These are phyloP conservation scores for Dichomitus squalens DNA, from an alignment of 1,284 basidiomycete genomes.

Conservation along the genomic window DNA sequence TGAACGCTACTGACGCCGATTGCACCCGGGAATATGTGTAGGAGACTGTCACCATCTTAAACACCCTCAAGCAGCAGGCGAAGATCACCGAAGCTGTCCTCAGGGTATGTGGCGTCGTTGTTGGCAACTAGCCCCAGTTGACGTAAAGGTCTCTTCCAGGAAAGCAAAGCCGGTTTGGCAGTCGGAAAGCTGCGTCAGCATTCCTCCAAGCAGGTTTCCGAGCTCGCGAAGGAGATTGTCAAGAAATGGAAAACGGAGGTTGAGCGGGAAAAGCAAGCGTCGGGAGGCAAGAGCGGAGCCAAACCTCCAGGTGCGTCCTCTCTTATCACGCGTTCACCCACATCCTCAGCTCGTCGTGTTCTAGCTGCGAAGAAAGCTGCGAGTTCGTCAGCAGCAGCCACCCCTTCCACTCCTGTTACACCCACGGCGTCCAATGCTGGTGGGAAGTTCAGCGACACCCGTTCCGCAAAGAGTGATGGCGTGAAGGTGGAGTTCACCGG, in stretches of 20 bases:
- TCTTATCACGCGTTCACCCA: slow-evolving; percentile 12
- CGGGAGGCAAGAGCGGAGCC: slow-evolving; percentile 33
- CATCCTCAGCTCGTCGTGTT: neutral
- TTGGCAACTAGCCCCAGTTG: neutral
- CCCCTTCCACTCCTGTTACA: slow-evolving; percentile 48
- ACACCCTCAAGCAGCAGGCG: slow-evolving; percentile 76
- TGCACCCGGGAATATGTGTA: slow-evolving; percentile 36
- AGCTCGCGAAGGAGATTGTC: slow-evolving; percentile 91
- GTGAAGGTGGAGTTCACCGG: slow-evolving; percentile 59
- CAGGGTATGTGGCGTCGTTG: slow-evolving; percentile 53
- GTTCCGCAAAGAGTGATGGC: slow-evolving; percentile 73
- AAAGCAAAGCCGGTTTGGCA: slow-evolving; percentile 90
- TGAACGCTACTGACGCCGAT: slow-evolving; percentile 27
- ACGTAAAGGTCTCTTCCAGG: slow-evolving; percentile 44
- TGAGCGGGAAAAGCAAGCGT: slow-evolving; percentile 69
- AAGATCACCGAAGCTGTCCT: slow-evolving; percentile 86
- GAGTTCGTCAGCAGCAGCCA: slow-evolving; percentile 26
- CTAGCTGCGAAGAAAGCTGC: slow-evolving; percentile 31
- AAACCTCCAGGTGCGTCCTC: slow-evolving; percentile 38
- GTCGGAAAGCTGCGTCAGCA: slow-evolving; percentile 90
- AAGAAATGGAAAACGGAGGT: slow-evolving; percentile 90
- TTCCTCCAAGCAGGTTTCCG: slow-evolving; percentile 71
- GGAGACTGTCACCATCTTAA: slow-evolving; percentile 76
- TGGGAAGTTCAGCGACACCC: slow-evolving; percentile 41
- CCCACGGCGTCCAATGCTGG: slow-evolving; percentile 40